Evolutionary conservation across 108 stramenopile genomes (phyloP).

Genomic region (Discostella pseudostelligera): DNA sequence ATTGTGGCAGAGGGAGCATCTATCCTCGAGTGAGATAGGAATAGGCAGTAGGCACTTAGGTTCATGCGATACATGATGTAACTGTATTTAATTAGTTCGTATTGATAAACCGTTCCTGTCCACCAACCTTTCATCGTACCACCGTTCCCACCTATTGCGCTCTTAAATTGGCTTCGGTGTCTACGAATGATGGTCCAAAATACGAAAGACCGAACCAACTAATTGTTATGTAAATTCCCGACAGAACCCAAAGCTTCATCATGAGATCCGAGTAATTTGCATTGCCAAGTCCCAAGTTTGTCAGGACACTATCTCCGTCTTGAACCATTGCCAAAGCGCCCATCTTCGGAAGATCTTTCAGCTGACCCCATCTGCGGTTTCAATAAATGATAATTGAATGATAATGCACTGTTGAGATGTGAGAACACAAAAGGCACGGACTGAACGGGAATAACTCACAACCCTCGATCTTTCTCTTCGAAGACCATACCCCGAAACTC

Average conservation of each 20-base stretch:
- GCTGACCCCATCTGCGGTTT: slow-evolving; percentile 28
- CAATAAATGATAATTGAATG: not conserved
- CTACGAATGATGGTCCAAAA: slow-evolving; percentile 43
- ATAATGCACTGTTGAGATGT: not conserved
- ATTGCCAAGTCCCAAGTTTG: slow-evolving; percentile 64
- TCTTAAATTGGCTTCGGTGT: slow-evolving; percentile 1
- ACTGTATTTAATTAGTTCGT: not conserved
- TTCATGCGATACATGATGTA: slow-evolving; percentile 1
- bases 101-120: no score
- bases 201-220: slow-evolving; percentile 64
- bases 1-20: slow-evolving; percentile 5
- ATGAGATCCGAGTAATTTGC: slow-evolving; percentile 55
- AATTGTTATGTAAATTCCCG: slow-evolving; percentile 45
- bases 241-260: slow-evolving; percentile 51
- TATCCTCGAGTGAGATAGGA: slow-evolving; percentile 14
- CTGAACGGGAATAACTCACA: slow-evolving; percentile 4
- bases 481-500: slow-evolving; percentile 82
- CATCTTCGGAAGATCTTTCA: slow-evolving; percentile 72
- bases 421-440: not conserved
- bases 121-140: no score
- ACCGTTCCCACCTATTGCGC: no score
- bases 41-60: not conserved
- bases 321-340: slow-evolving; percentile 78
- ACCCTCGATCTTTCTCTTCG: slow-evolving; percentile 34
- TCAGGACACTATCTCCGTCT: slow-evolving; percentile 80